Evolutionary conservation across 441 rosid species (phyloP), one percentile per base, ranked within the genome.

Genomic region (Hypseocharis bilobata): DNA sequence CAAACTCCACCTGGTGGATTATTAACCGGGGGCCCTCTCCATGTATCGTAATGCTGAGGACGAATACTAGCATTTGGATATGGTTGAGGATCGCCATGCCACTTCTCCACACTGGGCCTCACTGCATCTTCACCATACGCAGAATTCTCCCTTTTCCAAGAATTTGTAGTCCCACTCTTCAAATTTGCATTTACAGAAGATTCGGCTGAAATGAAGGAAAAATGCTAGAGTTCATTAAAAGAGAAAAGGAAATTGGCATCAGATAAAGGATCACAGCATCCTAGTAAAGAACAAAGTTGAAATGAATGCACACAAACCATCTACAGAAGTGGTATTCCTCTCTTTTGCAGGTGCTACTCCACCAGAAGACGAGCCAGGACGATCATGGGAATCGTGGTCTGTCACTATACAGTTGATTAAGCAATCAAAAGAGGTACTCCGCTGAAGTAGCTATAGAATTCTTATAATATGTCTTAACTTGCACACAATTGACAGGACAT

Each of bases 1-100:
- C 99, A 91, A 72, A 78, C 86, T 75, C 89, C 92, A 72, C 87
- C 87, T 30, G 87, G 88, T 78, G 84, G 91, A 81, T 82, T 86
- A 82, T 83, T 94, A 51, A 87, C 80, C 19, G 88, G 92, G 64
- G 88, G 89, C 29, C 88, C 90, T 77, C 66, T 92, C 96, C 92
- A 94, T 64, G 83, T 73, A 74, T 82, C 91, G 75, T 70, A 83
- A 62, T 86, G 92, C 69, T 84, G 94, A 32, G 88, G 87, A 14
- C 74, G 84, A 28, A 83, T 72, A 66, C 70, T 81, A 26, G 88
- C 67, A 81, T 83, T 86, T 62, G 80, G 87, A 70, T 80, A 85
- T 26, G 82, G 72, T 20, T 81, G 94, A 32, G 79, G 70, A 74
- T 86, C 94, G 57, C 75, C 68, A 59, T 79, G 87, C 91, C 94